Conservation (phyloP, 1,139 yeast species). For the Geotrichum aggregatum region DNA sequence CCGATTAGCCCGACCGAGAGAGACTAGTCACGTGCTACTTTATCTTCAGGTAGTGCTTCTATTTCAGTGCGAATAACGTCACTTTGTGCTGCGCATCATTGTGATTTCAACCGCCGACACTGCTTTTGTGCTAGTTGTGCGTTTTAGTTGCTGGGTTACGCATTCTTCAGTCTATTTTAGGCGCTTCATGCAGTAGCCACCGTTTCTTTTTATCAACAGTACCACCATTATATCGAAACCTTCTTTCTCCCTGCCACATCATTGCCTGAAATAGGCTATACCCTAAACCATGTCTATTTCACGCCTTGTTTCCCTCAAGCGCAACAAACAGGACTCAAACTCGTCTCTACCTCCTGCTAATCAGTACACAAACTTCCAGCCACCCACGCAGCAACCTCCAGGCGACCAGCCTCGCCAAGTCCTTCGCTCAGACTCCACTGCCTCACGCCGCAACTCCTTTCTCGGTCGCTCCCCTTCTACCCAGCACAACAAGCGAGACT, state of each 20-base stretch:
- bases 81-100: background rate
- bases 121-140: background rate
- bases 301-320: conserved; percentile 1
- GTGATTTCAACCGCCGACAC: too few relatives aligned
- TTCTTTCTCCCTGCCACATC: too few relatives aligned
- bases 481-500: background rate
- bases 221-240: too few relatives aligned
- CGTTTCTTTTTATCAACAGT: background rate
- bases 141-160: background rate
- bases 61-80: background rate
- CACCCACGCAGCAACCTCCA: too few relatives aligned
- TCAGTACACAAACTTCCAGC: background rate
- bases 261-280: too few relatives aligned
- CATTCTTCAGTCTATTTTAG: background rate
- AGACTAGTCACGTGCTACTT: background rate
- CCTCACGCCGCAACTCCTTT: background rate
- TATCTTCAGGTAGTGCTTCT: background rate
- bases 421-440: background rate
- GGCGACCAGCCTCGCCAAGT: too few relatives aligned
- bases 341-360: background rate
- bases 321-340: background rate
- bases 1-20: too few relatives aligned
- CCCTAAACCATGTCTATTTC: background rate
- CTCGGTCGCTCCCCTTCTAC: background rate
- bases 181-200: background rate